Evolutionary conservation across 768 basidiomycete genomes (phyloP).

Genomic region (Tricholoma sp.): DNA sequence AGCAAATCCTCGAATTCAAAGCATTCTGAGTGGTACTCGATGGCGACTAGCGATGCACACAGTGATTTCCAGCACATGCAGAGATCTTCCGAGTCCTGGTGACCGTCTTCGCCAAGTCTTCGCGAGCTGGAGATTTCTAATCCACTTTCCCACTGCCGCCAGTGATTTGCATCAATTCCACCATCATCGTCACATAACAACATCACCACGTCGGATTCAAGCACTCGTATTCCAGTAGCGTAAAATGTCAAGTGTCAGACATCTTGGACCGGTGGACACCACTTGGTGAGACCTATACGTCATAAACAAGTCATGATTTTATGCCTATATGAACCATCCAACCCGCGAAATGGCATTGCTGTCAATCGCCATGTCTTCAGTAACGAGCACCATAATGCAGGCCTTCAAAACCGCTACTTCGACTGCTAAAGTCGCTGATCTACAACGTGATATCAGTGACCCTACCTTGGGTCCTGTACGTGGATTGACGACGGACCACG

Average conservation of each 20-base stretch:
- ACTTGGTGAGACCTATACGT: background rate
- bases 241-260: background rate
- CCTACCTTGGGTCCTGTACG: conserved; percentile 12
- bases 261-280: background rate
- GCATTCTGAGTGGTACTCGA: too few relatives aligned
- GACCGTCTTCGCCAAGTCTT: too few relatives aligned
- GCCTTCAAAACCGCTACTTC: conserved; percentile 20
- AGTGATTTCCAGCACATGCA: too few relatives aligned
- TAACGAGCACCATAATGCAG: conserved; percentile 9
- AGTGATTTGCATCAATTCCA: too few relatives aligned
- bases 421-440: conserved; percentile 30
- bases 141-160: too few relatives aligned
- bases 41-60: too few relatives aligned
- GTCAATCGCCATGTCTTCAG: conserved; percentile 1
- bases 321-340: background rate
- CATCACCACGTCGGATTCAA: too few relatives aligned
- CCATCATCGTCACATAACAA: background rate
- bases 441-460: conserved; percentile 28
- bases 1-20: background rate
- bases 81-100: too few relatives aligned
- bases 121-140: too few relatives aligned
- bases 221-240: too few relatives aligned
- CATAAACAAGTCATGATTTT: background rate
- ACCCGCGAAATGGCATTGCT: background rate
- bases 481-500: conserved; percentile 57